Evolutionary conservation across 176 grass and related monocot species (phyloP).

Genomic region (Cymbopogon citratus): DNA sequence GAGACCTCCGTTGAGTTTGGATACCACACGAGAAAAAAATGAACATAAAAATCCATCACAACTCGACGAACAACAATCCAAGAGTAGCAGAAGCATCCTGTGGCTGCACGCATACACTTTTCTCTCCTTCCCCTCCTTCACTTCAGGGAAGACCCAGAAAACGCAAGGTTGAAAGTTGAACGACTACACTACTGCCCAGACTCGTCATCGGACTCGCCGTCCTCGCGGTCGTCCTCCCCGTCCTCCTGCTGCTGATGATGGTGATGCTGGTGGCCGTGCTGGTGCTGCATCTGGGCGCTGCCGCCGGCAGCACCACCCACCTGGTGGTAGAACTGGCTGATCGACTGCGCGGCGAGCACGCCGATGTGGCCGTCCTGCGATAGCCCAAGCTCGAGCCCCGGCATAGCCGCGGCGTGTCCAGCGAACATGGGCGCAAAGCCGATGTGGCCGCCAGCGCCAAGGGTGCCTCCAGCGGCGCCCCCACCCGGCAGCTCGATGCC

Average conservation of each 20-base stretch:
- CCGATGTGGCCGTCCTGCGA: slow-evolving; percentile 77
- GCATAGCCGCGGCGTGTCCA: slow-evolving; percentile 47
- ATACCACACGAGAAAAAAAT: slow-evolving; percentile 42
- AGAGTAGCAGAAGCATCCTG: slow-evolving; percentile 38
- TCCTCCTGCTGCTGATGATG: slow-evolving; percentile 55
- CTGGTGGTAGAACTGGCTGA: slow-evolving; percentile 72
- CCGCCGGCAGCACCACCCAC: slow-evolving; percentile 31
- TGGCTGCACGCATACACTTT: slow-evolving; percentile 33
- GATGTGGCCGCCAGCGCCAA: slow-evolving; percentile 41
- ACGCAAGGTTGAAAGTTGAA: not conserved
- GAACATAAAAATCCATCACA: slow-evolving; percentile 46
- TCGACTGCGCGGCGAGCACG: slow-evolving; percentile 44
- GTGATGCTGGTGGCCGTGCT: slow-evolving; percentile 37
- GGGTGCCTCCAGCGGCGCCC: slow-evolving; percentile 3
- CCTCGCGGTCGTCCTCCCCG: slow-evolving; percentile 52
- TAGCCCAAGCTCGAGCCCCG: slow-evolving; percentile 68
- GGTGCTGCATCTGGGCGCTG: slow-evolving; percentile 46
- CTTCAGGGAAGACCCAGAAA: slow-evolving; percentile 9
- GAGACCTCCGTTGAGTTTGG: slow-evolving; percentile 39
- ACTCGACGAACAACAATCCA: slow-evolving; percentile 37
- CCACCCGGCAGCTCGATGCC: slow-evolving; percentile 37
- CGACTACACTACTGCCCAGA: slow-evolving; percentile 47
- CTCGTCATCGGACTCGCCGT: slow-evolving; percentile 51
- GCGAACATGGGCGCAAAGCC: slow-evolving; percentile 65
- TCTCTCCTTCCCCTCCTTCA: slow-evolving; percentile 14